phyloP scores from a whole-genome alignment of 495 filamentous ascomycete genomes.

The Tuber indicum region DNA sequence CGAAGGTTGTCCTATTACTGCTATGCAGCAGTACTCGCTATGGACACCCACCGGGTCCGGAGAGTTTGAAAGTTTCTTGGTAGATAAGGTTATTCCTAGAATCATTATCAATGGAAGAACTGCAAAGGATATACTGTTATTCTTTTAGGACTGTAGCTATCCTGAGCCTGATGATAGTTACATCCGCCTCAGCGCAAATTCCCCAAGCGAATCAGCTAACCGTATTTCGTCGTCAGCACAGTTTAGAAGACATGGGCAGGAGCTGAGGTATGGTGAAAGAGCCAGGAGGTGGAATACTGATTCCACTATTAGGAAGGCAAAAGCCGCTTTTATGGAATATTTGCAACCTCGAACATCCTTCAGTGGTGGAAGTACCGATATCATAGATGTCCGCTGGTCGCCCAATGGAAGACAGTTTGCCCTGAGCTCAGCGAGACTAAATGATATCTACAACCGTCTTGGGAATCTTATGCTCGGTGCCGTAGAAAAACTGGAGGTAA shows the following conservation, averaged over 20 bases:
- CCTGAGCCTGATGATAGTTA: slow-evolving; percentile 6
- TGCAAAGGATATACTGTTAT: neutral
- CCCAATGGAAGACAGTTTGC: slow-evolving; percentile 24
- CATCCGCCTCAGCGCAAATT: slow-evolving; percentile 4
- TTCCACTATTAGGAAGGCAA: neutral
- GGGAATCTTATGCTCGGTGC: slow-evolving; percentile 37
- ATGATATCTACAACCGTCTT: slow-evolving; percentile 35
- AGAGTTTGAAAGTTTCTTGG: neutral
- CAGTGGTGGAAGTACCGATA: slow-evolving; percentile 32
- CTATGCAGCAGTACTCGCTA: too few species aligned
- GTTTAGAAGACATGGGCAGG: neutral
- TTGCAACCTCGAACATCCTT: slow-evolving; percentile 29
- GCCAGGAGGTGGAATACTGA: too few species aligned
- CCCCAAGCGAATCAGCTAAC: slow-evolving; percentile 13
- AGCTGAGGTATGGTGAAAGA: slow-evolving; percentile 7
- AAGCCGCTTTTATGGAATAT: neutral
- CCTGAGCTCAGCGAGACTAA: neutral
- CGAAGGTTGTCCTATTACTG: too few species aligned
- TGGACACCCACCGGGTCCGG: too few species aligned
- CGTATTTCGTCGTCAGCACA: slow-evolving; percentile 5
- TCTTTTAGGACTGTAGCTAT: neutral
- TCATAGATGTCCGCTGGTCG: slow-evolving; percentile 36
- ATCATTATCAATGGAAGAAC: neutral
- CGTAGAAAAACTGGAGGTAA: slow-evolving; percentile 14
- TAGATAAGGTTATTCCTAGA: neutral